Evolutionary conservation across 1,284 basidiomycete species (phyloP), one percentile per base, ranked within the genome.

Genomic region (Sphaerobolus stellatus): DNA sequence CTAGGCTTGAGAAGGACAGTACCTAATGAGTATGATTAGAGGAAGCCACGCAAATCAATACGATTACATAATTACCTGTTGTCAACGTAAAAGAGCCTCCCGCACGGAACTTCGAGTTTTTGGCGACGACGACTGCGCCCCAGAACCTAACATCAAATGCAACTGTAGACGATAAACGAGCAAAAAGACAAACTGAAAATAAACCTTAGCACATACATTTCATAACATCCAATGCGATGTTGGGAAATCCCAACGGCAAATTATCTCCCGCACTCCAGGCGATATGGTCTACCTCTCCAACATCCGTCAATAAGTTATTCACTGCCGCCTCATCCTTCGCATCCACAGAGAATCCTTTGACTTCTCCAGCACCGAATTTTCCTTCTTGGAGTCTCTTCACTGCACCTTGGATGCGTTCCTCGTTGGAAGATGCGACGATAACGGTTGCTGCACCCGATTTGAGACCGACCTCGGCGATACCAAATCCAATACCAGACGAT

Each of bases 71-170:
- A 50, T 22, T 14, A 60, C 60, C 59, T 30, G 55, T 50, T n/a
- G 61, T 63, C 20, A 63, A 50, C 14, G 56, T 58, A 5, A 62
- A 38, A 8, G 62, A 63, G 5, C 59, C 62, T 14, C 59, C 57
- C 14, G 33, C 6, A 5, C 52, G 50, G 36, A 63, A 45, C 48
- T 60, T 59, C 6, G 56, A 61, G 5, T 45, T 28, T 41, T 63
- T 48, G 4, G 59, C 61, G 20, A 56, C 57, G 22, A 47, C 53
- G 18, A 57, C 50, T 3, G 61, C 54, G 14, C 59, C 62, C 62
- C 62, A 63, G 49, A 63, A 61, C 28, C 56, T 54, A 14, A 62
- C 56, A 25, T 63, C 61, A 29, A 62, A 63, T 33, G 50, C 27
- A 28, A 8, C 53, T 52, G 20, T 27, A 25, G 18, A 14, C 9